Evolutionary conservation across 192 early-diverging fungal genomes (phyloP), one percentile per base, ranked within the genome.

Genomic region (Phycomyces blakesleeanus): DNA sequence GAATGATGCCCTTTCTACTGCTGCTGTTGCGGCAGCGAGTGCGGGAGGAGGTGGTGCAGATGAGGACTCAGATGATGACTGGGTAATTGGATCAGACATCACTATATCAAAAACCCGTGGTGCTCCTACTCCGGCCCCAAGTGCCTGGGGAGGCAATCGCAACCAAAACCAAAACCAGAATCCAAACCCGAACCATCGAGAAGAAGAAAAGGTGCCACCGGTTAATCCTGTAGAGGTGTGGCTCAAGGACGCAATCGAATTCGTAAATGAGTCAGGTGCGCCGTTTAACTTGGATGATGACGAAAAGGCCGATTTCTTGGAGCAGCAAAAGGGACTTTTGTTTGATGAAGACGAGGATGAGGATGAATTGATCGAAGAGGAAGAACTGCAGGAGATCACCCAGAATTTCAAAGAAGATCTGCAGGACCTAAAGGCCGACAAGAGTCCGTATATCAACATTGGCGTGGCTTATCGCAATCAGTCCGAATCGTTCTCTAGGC

Each of bases 341-440:
- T 76, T 77, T 61, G 75, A 75, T 16, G 72, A 77, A 9, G 77
- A 76, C 10, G 69, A 73, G 12, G 67, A 77, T 39, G 73, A 74
- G 3, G 57, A 67, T 12, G 78, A 81, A n/a, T 41, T 63, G 18
- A 71, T 81, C 41, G 83, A 82, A 44, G 78, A 81, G 22, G 83
- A 85, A 9, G 72, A 79, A 5, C 21, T 79, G 0, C 22, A 75
- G 16, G 79, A 78, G 7, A 58, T 75, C 7, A 55, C 68, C 2
- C 69, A 74, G 14, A 73, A 81, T 21, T 84, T 75, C 44, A 76
- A 58, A 42, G 74, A 61, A n/a, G 66, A 66, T 47, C 15, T 47
- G 2, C 44, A 14, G 12, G 44, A 47, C 3, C 15, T 18, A 47
- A n/a, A n/a, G 3, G 57, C 64, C 21, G 68, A 71, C 1, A 50